Evolutionary conservation across 148 eudicot genomes (phyloP), one percentile per base, ranked within the genome.

Genomic region (Fallopia convolvulus): DNA sequence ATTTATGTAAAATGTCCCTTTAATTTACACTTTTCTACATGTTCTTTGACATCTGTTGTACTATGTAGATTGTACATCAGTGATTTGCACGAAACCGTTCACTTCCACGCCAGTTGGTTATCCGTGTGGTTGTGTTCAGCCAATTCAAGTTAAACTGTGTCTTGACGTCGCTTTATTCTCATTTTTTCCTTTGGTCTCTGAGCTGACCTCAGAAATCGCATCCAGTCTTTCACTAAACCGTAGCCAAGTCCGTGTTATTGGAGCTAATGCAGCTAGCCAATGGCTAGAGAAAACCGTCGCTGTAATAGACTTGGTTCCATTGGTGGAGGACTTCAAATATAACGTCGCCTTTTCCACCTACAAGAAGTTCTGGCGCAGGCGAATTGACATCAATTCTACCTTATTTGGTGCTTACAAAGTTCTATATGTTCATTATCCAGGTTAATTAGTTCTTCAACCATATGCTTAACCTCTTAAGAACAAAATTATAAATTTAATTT

Each of bases 61-160:
- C 46, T 56, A 73, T 84, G 82, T 77, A 93, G 98, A 93, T 83
- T 96, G 98, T 84, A 58, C 89, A 55, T 74, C 89, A 32, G 63
- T 91, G 74, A 78, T 86, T 10, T 96, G 99, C 79, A 82, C 87
- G 6, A 89, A 89, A 36, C 99, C 99, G 72, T 84, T 88, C 81
- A 93, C 97, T 7, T 93, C 89, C 76, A 83, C 94, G 3, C 89
- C 91, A 36, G 83, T 92, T 46, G 95, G 93, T 74, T 78, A 85
- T 75, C 89, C 92, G 2, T 96, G 98, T 86, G 94, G 91, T 61
- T 96, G 99, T 79, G 98, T 96, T 77, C 88, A 88, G 90, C 98
- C 99, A 6, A 84, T 96, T 79, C 86, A 91, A 84, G 91, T 96
- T 50, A 85, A 77, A 78, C 77, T 96, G 72, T 80, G 79, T 49